These are phyloP conservation scores for Cystobasidiaceae sp. DNA, from an alignment of 1,284 basidiomycete genomes.

Conservation along the genomic window DNA sequence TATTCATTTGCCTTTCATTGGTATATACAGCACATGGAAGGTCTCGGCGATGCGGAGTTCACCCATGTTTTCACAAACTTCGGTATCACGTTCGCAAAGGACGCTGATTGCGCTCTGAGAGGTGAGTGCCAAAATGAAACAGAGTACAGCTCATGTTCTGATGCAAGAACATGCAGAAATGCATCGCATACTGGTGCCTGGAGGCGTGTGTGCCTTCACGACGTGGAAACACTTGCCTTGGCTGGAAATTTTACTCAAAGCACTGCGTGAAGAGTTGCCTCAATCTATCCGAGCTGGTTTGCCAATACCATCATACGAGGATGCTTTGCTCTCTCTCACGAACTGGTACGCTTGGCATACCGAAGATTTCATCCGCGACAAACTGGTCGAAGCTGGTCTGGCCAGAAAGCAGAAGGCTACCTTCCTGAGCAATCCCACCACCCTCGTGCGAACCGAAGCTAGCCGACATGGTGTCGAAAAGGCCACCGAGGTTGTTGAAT, in stretches of 20 bases:
- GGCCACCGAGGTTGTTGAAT: no score
- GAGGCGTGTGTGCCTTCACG: conserved; percentile 29
- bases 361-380: background rate
- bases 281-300: background rate
- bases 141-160: background rate
- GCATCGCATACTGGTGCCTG: conserved; percentile 12
- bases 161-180: no score
- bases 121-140: background rate
- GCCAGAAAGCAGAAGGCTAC: background rate
- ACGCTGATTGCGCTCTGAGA: conserved; percentile 9
- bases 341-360: conserved; percentile 9
- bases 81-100: conserved; percentile 20
- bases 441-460: no score
- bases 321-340: background rate
- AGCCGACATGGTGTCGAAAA: no score
- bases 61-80: conserved; percentile 8
- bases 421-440: no score
- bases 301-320: conserved; percentile 15
- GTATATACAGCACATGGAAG: conserved; percentile 3
- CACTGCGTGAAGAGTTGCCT: background rate
- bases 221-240: conserved; percentile 24
- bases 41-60: conserved; percentile 4
- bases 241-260: conserved; percentile 10
- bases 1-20: background rate
- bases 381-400: background rate